These are phyloP conservation scores for Mycena metata DNA, from an alignment of 768 basidiomycete genomes.

Conservation along the genomic window DNA sequence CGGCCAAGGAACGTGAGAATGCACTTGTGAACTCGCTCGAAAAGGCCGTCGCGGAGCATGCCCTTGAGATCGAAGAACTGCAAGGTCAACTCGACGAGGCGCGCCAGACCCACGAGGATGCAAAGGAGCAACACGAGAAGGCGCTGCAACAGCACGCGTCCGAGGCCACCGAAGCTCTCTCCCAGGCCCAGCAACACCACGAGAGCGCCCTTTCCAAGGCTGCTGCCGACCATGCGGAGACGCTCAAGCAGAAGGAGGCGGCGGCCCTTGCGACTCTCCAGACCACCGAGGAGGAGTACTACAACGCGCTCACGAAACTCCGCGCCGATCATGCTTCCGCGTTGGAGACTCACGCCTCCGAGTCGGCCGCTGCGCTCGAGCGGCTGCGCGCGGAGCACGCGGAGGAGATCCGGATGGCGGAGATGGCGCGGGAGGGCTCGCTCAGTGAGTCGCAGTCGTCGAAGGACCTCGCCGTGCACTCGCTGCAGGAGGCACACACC, in stretches of 20 bases:
- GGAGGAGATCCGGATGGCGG: conserved; percentile 77
- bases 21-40: conserved; percentile 66
- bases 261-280: conserved; percentile 69
- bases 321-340: conserved; percentile 78
- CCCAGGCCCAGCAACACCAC: conserved; percentile 66
- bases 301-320: conserved; percentile 83
- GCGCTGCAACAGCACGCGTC: conserved; percentile 66
- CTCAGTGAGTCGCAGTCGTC: conserved; percentile 82
- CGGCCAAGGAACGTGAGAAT: conserved; percentile 68
- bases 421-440: conserved; percentile 81
- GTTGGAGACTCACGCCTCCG: conserved; percentile 71
- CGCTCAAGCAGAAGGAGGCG: conserved; percentile 72
- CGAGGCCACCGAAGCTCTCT: conserved; percentile 66
- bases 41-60: conserved; percentile 64
- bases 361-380: conserved; percentile 73
- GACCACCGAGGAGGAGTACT: conserved; percentile 85
- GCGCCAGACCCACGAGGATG: conserved; percentile 63
- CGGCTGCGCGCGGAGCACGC: conserved; percentile 84
- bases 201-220: conserved; percentile 63
- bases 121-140: conserved; percentile 65
- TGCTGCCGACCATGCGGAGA: conserved; percentile 66
- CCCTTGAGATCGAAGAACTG: conserved; percentile 61
- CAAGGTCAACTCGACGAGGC: conserved; percentile 63
- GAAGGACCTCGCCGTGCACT: conserved; percentile 70
- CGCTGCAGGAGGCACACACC: conserved; percentile 80